These are phyloP conservation scores for Paraphaeosphaeria minitans DNA, from an alignment of 2,329 filamentous ascomycete genomes.

Conservation along the genomic window DNA sequence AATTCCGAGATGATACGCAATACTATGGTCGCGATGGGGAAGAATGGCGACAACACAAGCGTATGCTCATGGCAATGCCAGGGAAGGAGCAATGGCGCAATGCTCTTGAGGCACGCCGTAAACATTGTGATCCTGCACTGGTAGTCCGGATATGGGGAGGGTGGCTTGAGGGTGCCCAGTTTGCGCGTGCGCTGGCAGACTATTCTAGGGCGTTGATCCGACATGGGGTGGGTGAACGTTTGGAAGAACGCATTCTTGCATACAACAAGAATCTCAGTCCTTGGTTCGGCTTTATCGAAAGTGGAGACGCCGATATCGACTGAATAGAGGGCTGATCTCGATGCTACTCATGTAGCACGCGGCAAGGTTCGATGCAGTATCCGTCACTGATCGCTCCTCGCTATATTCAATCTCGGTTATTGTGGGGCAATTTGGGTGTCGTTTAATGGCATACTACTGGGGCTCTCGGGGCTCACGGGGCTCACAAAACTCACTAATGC, in stretches of 20 bases:
- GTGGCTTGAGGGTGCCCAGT: background rate
- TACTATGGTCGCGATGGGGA: background rate
- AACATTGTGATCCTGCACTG: background rate
- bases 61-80: background rate
- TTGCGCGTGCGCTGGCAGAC: background rate
- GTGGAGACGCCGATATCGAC: background rate
- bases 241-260: background rate
- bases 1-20: background rate
- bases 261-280: background rate
- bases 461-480: background rate
- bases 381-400: background rate
- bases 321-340: background rate
- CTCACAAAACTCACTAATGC: background rate
- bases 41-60: background rate
- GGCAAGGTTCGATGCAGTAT: background rate
- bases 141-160: background rate
- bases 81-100: background rate
- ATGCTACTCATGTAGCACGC: background rate
- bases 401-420: background rate
- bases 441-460: background rate
- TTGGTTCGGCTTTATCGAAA: background rate
- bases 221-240: background rate
- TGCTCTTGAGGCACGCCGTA: background rate
- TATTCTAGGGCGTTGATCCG: background rate
- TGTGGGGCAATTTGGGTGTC: background rate